Percentiles rank a stretch among this genome's conserved stretches.
Conservation (phyloP, 2,329 filamentous ascomycete genomes). For the Zasmidium citrigriseum region DNA sequence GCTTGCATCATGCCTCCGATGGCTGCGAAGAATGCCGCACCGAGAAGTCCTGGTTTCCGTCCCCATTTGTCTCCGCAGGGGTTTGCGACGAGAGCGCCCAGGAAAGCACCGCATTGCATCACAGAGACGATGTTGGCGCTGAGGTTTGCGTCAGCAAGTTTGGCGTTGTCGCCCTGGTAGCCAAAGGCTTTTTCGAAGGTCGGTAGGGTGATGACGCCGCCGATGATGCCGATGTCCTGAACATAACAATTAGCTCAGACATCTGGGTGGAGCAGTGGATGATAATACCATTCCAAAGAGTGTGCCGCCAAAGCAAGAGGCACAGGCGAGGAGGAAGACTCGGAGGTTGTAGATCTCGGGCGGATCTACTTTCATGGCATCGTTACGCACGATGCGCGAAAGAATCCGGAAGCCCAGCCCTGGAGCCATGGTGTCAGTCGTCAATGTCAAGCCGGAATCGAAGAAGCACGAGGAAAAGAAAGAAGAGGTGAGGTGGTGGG, state of each 20-base stretch:
- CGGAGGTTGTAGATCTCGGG: constrained; percentile 70
- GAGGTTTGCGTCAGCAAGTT: constrained; percentile 50
- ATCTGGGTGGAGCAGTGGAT: too few species aligned
- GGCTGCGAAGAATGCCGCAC: constrained; percentile 58
- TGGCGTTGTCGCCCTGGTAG: constrained; percentile 37
- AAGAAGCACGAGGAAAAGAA: neutral
- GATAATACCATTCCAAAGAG: constrained; percentile 58
- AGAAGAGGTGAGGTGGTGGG: neutral
- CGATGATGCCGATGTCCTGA: constrained; percentile 65
- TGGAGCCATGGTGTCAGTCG: neutral
- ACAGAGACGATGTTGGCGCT: constrained; percentile 71
- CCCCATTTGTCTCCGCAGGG: constrained; percentile 59
- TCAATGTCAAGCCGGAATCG: neutral
- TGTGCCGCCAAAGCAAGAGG: constrained; percentile 68
- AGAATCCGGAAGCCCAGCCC: neutral
- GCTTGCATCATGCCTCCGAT: constrained; percentile 67
- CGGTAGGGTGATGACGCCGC: constrained; percentile 63
- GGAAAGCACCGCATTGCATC: constrained; percentile 68
- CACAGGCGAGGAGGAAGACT: constrained; percentile 55
- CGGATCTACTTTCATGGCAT: constrained; percentile 69
- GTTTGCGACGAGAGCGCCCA: constrained; percentile 61
- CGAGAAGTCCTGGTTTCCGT: constrained; percentile 57
- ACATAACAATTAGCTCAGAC: too few species aligned
- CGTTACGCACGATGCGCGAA: constrained; percentile 67
- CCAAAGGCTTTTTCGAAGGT: constrained; percentile 50